Evolutionary conservation across 208 protist genomes (phyloP), one percentile per base, ranked within the genome.

Genomic region (Leptomonas seymouri): DNA sequence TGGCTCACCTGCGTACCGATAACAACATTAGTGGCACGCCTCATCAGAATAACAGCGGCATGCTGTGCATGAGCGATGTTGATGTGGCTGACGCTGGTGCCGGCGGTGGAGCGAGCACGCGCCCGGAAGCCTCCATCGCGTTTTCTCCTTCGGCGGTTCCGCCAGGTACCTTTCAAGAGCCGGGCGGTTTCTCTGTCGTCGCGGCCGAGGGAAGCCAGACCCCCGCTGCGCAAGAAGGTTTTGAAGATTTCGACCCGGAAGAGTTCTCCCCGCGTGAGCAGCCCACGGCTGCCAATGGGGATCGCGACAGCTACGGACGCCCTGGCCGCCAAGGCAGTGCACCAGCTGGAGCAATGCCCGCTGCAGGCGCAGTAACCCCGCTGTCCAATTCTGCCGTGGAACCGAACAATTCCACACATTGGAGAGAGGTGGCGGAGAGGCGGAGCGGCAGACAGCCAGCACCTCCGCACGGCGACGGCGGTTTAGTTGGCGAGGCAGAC

Each of bases 51-150:
- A 76, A 57, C 53, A 64, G 59, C 31, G 46, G 66, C 34, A 62
- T 34, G 45, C 45, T 80, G 57, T 68, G 71, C 20, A 58, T 85
- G 20, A 85, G 75, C 46, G 80, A 81, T 56, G 80, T 81, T 16
- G 80, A 85, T 23, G 20, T 85, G 21, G 23, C 54, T 1, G 56
- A 31, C 4, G 41, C 18, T 14, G 59, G 14, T 18, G 39, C 18
- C 5, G 59, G 14, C 12, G 39, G 27, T 14, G 67, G 31, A 8
- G 25, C 42, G 21, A 67, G n/a, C 41, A 44, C 39, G 11, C 30
- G 3, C 9, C 28, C 30, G 7, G 60, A 70, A 28, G 46, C 30
- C 2, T 58, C 59, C 23, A 46, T 65, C 25, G 41, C 46, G 12
- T 34, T 23, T 4, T 46, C 62, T 12, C 18, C 44, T 15, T 53